Base-by-base conservation (phyloP, 768 basidiomycete species). In the Auriscalpium vulgare region DNA sequence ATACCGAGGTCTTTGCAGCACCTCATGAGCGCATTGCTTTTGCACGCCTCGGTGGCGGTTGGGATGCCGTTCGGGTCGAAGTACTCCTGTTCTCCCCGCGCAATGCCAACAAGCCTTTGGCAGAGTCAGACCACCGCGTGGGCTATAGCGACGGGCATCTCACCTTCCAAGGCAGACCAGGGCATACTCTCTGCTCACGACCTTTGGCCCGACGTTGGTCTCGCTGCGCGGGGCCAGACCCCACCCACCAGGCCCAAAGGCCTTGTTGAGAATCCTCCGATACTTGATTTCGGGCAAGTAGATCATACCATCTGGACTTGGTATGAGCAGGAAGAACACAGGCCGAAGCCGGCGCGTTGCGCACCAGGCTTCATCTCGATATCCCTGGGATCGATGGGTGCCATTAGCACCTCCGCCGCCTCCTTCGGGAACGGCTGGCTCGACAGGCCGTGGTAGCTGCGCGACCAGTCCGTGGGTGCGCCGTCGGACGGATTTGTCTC, bases 281-380 rank as follows among this genome's bases (percentile, higher is more conserved):
- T 97, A 98, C 67, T 97, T 95, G 65, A 97, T 98, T 71, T 97
- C 95, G 17, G 95, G 95, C 8, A 98, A 83, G 71, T 97, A 98
- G 10, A 97, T 72, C 44, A 98, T 76, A 5, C 95, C 95, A 62
- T 97, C 95, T 95, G 60, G 9, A 56, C 17, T 13, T 36, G 13
- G 50, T 43, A 54, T 37, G 11, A 45, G 37, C 54, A 17, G 58
- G 16, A 19, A 50, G 8, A 23, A 56, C 19, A n/a, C 14, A 51
- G 11, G 29, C 45, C 9, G 45, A 3, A 11, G 38, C 19, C 29
- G 10, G 34, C 43, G 11, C 1, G 8, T 21, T 13, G 72, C 83
- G 51, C 47, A 88, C 94, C 95, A 54, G 95, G 95, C 67, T 97
- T 97, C 37, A 95, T 85, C 72, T 98, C 95, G 37, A 98, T 78